Evolutionary conservation across 768 basidiomycete genomes (phyloP).

Genomic region (Suillus variegatus): DNA sequence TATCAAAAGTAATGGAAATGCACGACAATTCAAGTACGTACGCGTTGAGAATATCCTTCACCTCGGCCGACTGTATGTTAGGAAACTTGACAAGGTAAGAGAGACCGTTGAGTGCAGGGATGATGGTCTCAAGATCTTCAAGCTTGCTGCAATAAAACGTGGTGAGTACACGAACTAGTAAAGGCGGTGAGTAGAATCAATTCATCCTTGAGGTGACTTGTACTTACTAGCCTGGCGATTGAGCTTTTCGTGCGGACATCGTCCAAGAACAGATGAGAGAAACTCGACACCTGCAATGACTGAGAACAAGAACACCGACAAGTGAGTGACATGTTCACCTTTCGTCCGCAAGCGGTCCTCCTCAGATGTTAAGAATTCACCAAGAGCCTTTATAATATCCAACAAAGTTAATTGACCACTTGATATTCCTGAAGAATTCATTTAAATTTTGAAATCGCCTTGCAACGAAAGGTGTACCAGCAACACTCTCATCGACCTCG

Average conservation of each 20-base stretch:
- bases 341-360: constrained; percentile 77
- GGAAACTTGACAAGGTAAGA: constrained; percentile 63
- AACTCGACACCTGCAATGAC: constrained; percentile 73
- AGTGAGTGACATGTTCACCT: constrained; percentile 48
- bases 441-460: constrained; percentile 37
- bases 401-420: constrained; percentile 61
- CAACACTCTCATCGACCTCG: constrained; percentile 58
- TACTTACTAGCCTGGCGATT: constrained; percentile 80
- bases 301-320: constrained; percentile 4
- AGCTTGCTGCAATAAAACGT: constrained; percentile 86
- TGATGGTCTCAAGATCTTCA: constrained; percentile 81
- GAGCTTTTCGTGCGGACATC: constrained; percentile 60
- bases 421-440: constrained; percentile 45
- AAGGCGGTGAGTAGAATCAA: constrained; percentile 7
- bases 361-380: constrained; percentile 86
- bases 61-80: constrained; percentile 65
- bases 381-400: constrained; percentile 82
- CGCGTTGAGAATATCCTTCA: constrained; percentile 58
- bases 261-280: constrained; percentile 68
- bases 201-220: neutral
- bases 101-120: constrained; percentile 80
- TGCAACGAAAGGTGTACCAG: constrained; percentile 46
- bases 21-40: constrained; percentile 37
- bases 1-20: constrained; percentile 5
- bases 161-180: constrained; percentile 75